Percentiles rank a stretch among this genome's conserved stretches.
phyloP scores from a whole-genome alignment of 305 asterid species.

The Nicotiana rustica region DNA sequence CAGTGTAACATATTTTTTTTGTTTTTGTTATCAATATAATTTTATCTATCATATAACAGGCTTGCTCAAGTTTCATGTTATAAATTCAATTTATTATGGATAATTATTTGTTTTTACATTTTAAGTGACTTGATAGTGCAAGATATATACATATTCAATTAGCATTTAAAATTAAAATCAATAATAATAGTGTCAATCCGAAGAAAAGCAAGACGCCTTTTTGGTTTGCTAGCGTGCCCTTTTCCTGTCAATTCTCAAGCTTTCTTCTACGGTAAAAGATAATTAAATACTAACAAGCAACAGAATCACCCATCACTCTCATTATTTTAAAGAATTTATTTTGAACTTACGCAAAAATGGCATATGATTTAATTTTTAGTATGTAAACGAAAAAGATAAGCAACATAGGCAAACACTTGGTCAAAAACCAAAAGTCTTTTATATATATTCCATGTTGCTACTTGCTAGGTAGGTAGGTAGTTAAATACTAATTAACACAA shows the following conservation, averaged over 20 bases:
- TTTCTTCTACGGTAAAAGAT: neutral
- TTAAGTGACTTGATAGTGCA: too few species aligned
- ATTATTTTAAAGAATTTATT: neutral
- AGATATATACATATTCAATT: neutral
- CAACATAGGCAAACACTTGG: neutral
- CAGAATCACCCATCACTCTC: neutral
- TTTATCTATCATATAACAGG: too few species aligned
- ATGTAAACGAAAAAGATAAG: neutral
- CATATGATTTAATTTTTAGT: neutral
- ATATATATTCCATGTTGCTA: conserved; percentile 24
- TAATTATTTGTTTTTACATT: too few species aligned
- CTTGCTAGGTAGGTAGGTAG: neutral
- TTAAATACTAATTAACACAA: neutral
- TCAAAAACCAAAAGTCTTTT: neutral
- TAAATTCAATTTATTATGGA: too few species aligned
- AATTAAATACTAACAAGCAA: neutral
- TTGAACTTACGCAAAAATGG: too few species aligned
- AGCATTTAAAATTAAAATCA: neutral
- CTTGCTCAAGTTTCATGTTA: too few species aligned
- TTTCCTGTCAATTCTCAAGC: neutral
- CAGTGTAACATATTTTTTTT: too few species aligned
- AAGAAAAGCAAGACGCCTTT: neutral
- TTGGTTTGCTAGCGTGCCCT: neutral
- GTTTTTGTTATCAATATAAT: too few species aligned
- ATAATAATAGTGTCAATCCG: neutral